Evolutionary conservation across 2,329 filamentous ascomycete species (phyloP).

Genomic region (Helotiales sp.): DNA sequence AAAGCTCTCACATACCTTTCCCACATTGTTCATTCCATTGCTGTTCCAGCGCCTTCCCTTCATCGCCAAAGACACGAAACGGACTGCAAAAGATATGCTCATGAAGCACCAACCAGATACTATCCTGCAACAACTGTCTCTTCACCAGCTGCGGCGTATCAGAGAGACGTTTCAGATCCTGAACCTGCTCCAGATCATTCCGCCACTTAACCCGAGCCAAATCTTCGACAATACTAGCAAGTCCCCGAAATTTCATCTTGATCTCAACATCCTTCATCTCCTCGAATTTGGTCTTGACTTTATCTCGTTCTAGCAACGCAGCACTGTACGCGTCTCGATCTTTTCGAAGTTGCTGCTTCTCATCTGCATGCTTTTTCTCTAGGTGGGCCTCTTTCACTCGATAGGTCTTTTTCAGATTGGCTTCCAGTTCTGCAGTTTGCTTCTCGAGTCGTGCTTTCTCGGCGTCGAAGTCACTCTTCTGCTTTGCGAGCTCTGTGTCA

Average conservation of each 20-base stretch:
- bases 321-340: conserved; percentile 5
- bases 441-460: neutral
- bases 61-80: conserved; percentile 17
- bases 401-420: neutral
- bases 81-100: conserved; percentile 21
- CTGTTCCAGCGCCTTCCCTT: conserved; percentile 13
- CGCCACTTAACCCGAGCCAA: conserved; percentile 11
- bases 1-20: neutral
- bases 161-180: neutral
- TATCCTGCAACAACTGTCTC: conserved; percentile 15
- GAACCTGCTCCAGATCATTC: neutral
- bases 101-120: conserved; percentile 14
- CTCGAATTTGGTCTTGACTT: conserved; percentile 6
- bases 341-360: neutral
- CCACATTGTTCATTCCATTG: neutral
- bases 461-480: neutral
- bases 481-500: neutral
- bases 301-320: conserved; percentile 10
- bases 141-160: neutral
- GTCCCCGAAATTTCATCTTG: conserved; percentile 3
- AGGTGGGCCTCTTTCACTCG: neutral
- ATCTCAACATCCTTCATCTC: conserved; percentile 7
- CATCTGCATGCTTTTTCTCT: neutral
- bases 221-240: conserved; percentile 2
- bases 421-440: neutral